Evolutionary conservation across 306 rosid genomes (phyloP), one percentile per base, ranked within the genome.

Genomic region (Cyclanthera cordifolia): DNA sequence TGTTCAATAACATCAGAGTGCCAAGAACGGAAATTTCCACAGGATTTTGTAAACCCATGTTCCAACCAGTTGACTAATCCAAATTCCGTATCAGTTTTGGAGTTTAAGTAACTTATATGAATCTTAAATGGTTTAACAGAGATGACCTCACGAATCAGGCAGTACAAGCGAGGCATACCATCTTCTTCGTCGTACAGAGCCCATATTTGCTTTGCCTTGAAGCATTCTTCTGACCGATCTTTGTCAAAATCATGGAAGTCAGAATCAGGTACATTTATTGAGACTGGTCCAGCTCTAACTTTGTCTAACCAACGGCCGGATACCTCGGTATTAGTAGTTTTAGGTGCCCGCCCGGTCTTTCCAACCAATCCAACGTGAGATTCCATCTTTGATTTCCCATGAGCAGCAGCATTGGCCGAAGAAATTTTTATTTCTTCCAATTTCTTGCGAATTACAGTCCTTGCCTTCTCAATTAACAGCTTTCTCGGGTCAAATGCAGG

Each of bases 91-190:
- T 94, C 96, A 20, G 97, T 88, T 78, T 90, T 94, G 9, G 99
- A 94, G 78, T 73, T 84, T 84, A 94, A 79, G 84, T 88, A 94
- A 77, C 90, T 85, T 17, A 94, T 90, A 73, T 71, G 91, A 75
- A 94, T 75, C 81, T 87, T 90, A 53, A 94, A 94, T 66, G 99
- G 99, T 57, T 73, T 81, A 69, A 94, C 76, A 27, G 99, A 86
- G 75, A 90, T 73, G 49, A 94, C 82, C 81, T 94, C 97, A 3
- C 97, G 99, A 80, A 94, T 79, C 72, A 94, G 79, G 79, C 99
- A 94, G 84, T 94, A 90, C 87, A 94, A 81, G 37, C 99, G 91
- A 21, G 99, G 99, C 99, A 94, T 94, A 24, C 97, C 97, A 73
- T 94, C 99, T 68, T 91, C 97, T 77, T 94, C 99, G 52, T 94